Base-by-base conservation (phyloP, 2,329 filamentous ascomycete species). In the Fusarium papillatum region DNA sequence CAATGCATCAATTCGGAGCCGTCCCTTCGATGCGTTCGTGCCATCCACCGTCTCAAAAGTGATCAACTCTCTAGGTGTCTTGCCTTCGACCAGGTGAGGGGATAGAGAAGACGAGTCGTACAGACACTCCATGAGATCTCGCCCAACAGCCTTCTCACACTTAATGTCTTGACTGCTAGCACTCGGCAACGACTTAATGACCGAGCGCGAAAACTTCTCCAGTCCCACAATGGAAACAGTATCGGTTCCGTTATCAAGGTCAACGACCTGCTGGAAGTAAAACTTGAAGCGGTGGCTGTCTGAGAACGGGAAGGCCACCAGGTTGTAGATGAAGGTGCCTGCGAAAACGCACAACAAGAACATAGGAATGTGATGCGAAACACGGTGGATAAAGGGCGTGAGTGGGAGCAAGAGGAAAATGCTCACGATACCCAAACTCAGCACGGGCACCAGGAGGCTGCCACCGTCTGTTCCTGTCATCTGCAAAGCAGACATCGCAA, bases 381-480 rank as follows among this genome's bases (percentile, higher is more conserved):
- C 91, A 53, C 96, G 93, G 82, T 98, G 96, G 48, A 98, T 88
- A 81, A 98, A 98, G 0, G 97, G 97, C 1, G 93, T 90, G 4
- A 95, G 83, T 0, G 97, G 97, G 1, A 95, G 86, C 22, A 98
- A 85, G 0, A 98, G 81, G 2, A 98, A 81, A 1, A 95, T 90
- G 16, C 92, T 92, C 73, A 96, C 88, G 9, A 88, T 81, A 0
- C 93, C 92, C 50, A 95, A 89, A 41, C 91, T 83, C 17, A 97
- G 81, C 82, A 98, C 95, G 7, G 95, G 92, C 10, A 91, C 83
- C 19, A 98, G 84, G 22, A 93, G 87, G 41, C 91, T 89, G 73
- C 92, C 94, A 3, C 97, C 97, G 82, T 99, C 97, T 3, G 94
- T 90, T 9, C 94, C 94, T 0, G 95, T 98, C 84, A 98, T 96